Evolutionary conservation across 257 asterid species (phyloP).

Genomic region (Solanum clarkiae): DNA sequence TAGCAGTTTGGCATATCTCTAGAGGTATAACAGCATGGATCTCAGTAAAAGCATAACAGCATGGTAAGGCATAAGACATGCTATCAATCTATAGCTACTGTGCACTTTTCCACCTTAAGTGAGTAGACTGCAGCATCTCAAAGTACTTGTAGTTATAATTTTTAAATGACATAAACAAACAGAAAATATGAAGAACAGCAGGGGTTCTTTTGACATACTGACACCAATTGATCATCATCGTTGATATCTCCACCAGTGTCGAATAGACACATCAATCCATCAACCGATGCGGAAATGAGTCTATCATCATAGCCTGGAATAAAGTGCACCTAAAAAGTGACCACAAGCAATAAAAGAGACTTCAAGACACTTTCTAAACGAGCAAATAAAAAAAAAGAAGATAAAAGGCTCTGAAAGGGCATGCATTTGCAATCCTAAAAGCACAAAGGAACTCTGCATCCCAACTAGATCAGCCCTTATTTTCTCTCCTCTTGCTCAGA

Average conservation of each 20-base stretch:
- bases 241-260: conserved; percentile 77
- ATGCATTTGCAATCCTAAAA: background rate
- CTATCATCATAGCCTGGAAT: conserved; percentile 67
- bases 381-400: background rate
- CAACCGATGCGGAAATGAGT: conserved; percentile 87
- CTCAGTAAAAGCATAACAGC: background rate
- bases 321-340: conserved; percentile 61
- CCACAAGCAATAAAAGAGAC: background rate
- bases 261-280: conserved; percentile 89
- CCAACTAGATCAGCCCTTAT: background rate
- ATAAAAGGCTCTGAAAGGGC: background rate
- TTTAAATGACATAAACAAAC: background rate
- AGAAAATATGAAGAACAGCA: background rate
- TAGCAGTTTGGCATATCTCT: background rate
- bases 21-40: background rate
- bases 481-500: background rate
- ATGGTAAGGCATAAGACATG: background rate
- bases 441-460: background rate
- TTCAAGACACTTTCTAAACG: background rate
- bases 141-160: background rate
- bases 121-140: background rate
- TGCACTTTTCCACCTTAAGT: background rate
- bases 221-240: conserved; percentile 76
- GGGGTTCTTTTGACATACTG: conserved; percentile 35
- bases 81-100: background rate